A percentile compares a stretch with the other conserved stretches of the same genome.
Conservation (phyloP, 2,329 filamentous ascomycete genomes). For the Aaosphaeria arxii region DNA sequence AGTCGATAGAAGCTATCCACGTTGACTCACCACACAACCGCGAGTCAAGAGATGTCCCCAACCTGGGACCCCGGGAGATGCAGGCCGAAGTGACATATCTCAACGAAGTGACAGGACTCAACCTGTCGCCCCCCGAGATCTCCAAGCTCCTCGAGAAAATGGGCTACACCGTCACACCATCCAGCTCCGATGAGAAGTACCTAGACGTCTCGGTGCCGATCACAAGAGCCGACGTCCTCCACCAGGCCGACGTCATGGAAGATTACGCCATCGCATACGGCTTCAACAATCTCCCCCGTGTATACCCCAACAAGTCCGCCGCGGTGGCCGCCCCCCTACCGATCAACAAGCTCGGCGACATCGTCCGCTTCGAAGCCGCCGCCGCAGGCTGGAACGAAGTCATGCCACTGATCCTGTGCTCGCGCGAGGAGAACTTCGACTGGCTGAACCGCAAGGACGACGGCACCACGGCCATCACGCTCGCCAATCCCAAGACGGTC, state of each 20-base stretch:
- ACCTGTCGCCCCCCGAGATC: slow-evolving; percentile 70
- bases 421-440: slow-evolving; percentile 95
- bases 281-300: slow-evolving; percentile 90
- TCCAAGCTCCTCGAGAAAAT: slow-evolving; percentile 83
- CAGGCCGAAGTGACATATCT: slow-evolving; percentile 89
- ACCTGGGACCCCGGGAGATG: slow-evolving; percentile 71
- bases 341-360: slow-evolving; percentile 93
- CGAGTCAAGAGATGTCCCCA: slow-evolving; percentile 75
- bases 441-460: slow-evolving; percentile 92
- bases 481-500: slow-evolving; percentile 88
- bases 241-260: slow-evolving; percentile 98
- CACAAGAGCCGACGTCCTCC: slow-evolving; percentile 89
- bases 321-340: slow-evolving; percentile 82
- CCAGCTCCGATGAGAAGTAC: slow-evolving; percentile 62
- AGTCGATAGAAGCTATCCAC: slow-evolving; percentile 90
- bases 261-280: slow-evolving; percentile 95
- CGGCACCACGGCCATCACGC: slow-evolving; percentile 74
- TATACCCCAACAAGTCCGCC: slow-evolving; percentile 79
- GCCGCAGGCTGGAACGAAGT: slow-evolving; percentile 97
- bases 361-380: slow-evolving; percentile 81
- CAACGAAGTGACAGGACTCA: slow-evolving; percentile 85
- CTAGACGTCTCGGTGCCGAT: slow-evolving; percentile 81
- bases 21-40: slow-evolving; percentile 90
- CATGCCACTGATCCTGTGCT: slow-evolving; percentile 93
- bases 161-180: slow-evolving; percentile 79